Evolutionary conservation across 2,329 filamentous ascomycete genomes (phyloP).

Genomic region (Claviceps sp.): DNA sequence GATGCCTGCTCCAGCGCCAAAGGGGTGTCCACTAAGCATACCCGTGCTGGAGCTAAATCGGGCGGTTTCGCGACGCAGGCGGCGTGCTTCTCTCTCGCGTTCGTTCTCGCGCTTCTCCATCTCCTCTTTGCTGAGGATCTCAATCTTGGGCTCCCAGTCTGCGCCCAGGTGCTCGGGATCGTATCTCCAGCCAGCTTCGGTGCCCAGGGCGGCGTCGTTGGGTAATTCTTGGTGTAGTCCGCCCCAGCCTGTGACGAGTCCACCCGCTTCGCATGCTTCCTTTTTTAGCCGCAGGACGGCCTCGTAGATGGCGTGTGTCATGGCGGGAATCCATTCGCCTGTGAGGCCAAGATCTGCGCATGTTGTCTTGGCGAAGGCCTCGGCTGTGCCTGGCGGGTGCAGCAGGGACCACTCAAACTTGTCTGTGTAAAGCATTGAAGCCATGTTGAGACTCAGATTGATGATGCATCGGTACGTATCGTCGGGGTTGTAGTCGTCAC

Average conservation of each 20-base stretch:
- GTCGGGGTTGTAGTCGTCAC: constrained; percentile 73
- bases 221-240: constrained; percentile 54
- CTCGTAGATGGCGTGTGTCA: constrained; percentile 95
- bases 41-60: constrained; percentile 79
- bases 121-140: constrained; percentile 79
- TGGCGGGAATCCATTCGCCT: constrained; percentile 86
- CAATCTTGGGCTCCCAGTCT: constrained; percentile 74
- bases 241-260: constrained; percentile 62
- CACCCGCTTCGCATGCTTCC: constrained; percentile 85
- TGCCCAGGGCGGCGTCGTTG: constrained; percentile 75
- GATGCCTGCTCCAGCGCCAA: constrained; percentile 22
- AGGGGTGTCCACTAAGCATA: constrained; percentile 62
- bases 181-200: constrained; percentile 85
- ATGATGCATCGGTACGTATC: constrained; percentile 93
- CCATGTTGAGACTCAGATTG: constrained; percentile 78
- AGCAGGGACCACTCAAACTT: constrained; percentile 96
- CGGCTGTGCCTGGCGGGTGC: constrained; percentile 81
- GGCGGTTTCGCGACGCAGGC: constrained; percentile 80
- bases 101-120: constrained; percentile 96
- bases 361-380: constrained; percentile 83
- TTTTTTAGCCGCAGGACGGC: constrained; percentile 87
- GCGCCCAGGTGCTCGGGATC: constrained; percentile 81
- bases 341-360: constrained; percentile 82
- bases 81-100: constrained; percentile 76
- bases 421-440: constrained; percentile 86